Evolutionary conservation across 805 yeast species (phyloP).

Genomic region (Saturnispora silvae): DNA sequence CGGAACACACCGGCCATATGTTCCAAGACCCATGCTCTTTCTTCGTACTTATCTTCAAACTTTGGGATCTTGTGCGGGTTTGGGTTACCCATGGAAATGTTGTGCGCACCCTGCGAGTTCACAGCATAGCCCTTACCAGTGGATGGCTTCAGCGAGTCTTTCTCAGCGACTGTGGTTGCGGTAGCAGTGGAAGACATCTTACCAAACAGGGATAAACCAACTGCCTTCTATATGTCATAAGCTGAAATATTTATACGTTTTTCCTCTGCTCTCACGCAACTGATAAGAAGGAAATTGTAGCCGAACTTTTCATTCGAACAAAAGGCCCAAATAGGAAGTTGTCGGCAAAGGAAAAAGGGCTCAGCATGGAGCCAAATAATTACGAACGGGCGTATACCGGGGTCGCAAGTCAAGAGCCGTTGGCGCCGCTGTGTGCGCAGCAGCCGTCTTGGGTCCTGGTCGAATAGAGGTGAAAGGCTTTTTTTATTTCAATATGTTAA

Average conservation of each 20-base stretch:
- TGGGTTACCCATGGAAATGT: conserved; percentile 43
- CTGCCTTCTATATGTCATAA: not conserved
- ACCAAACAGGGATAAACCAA: not conserved
- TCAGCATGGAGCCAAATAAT: no score
- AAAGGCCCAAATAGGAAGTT: no score
- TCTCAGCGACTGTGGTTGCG: conserved; percentile 13
- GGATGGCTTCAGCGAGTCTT: conserved; percentile 19
- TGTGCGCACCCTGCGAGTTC: conserved; percentile 44
- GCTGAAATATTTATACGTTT: not conserved
- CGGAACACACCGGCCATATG: conserved; percentile 85
- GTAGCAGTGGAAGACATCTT: not conserved
- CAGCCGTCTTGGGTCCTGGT: no score
- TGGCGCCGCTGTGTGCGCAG: no score
- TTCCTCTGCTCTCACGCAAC: no score
- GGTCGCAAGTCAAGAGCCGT: no score
- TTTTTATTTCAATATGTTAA: no score
- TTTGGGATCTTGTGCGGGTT: conserved; percentile 43
- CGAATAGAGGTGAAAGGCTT: no score
- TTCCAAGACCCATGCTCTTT: conserved; percentile 47
- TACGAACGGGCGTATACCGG: no score
- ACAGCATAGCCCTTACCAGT: conserved; percentile 34
- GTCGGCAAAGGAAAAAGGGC: no score
- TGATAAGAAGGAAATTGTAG: no score
- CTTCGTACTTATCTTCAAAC: conserved; percentile 37
- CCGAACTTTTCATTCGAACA: no score